A percentile compares a stretch with the other conserved stretches of the same genome.
Conservation (phyloP, 306 rosid species). For the Glycine tomentella region DNA sequence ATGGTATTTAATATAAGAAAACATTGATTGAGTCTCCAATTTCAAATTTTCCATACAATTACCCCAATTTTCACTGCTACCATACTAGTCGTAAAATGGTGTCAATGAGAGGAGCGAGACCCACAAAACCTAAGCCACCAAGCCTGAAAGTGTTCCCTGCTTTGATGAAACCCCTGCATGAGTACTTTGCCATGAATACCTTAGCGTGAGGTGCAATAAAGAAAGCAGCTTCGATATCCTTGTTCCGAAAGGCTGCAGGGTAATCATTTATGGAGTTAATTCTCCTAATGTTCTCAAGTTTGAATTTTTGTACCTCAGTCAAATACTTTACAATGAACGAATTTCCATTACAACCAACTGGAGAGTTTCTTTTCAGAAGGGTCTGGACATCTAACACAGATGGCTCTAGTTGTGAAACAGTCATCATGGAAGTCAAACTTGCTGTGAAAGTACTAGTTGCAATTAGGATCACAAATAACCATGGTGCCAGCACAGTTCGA, state of each 20-base stretch:
- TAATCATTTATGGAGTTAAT: conserved; percentile 54
- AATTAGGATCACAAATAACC: conserved; percentile 64
- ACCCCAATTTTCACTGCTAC: conserved; percentile 18
- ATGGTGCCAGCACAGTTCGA: conserved; percentile 63
- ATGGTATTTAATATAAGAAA: not conserved
- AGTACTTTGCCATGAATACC: conserved; percentile 67
- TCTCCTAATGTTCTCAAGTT: conserved; percentile 49
- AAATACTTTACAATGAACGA: conserved; percentile 60
- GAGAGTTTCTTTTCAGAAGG: conserved; percentile 51
- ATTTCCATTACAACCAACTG: conserved; percentile 63
- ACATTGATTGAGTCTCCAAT: not conserved
- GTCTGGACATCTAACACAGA: conserved; percentile 58
- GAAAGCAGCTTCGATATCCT: conserved; percentile 71
- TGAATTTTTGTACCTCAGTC: conserved; percentile 45
- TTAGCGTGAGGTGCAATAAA: conserved; percentile 66
- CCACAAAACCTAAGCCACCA: conserved; percentile 71
- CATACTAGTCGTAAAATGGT: not conserved
- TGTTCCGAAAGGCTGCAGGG: conserved; percentile 57
- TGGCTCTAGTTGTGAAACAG: conserved; percentile 57
- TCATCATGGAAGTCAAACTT: conserved; percentile 67
- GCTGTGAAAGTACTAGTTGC: conserved; percentile 63
- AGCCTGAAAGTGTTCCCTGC: conserved; percentile 56
- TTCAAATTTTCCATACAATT: not conserved
- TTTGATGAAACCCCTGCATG: conserved; percentile 54
- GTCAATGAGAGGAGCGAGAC: conserved; percentile 37